A percentile compares a stretch with the other conserved stretches of the same genome.
These are phyloP conservation scores for Mrakia gelida DNA, from an alignment of 768 basidiomycete genomes.

Conservation along the genomic window DNA sequence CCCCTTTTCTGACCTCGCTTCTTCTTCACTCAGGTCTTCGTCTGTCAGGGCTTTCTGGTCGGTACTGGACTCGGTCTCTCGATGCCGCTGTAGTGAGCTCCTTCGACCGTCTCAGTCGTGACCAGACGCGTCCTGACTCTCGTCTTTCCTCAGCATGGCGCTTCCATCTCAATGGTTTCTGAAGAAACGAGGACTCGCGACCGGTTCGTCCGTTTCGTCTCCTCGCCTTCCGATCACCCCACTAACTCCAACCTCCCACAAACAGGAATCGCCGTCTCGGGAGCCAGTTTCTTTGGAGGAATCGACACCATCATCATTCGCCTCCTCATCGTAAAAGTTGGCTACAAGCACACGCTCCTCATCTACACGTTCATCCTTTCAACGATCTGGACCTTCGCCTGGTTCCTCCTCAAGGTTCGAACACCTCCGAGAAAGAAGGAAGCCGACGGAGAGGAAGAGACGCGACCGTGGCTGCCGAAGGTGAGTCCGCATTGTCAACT, in stretches of 20 bases:
- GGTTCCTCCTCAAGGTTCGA: slow-evolving; percentile 11
- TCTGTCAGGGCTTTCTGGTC: slow-evolving; percentile 12
- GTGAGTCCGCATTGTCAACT: neutral
- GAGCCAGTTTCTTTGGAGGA: slow-evolving; percentile 11
- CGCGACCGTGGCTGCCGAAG: slow-evolving; percentile 13
- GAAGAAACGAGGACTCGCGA: slow-evolving; percentile 10
- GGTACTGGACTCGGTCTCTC: neutral
- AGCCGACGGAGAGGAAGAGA: neutral
- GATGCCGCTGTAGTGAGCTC: slow-evolving; percentile 10
- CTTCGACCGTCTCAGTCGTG: neutral
- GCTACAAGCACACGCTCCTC: slow-evolving; percentile 17
- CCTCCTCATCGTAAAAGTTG: slow-evolving; percentile 5
- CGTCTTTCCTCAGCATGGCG: neutral
- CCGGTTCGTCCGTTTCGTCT: neutral
- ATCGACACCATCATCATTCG: slow-evolving; percentile 5
- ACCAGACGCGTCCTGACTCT: neutral
- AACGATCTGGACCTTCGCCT: neutral
- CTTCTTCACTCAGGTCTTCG: neutral
- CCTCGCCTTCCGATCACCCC: neutral
- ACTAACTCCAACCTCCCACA: too few species aligned
- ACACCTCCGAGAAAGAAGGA: neutral
- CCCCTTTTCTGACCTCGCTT: too few species aligned
- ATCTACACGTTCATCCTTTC: slow-evolving; percentile 19
- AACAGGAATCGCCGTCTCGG: slow-evolving; percentile 17
- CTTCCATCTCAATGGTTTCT: slow-evolving; percentile 25